Evolutionary conservation across 192 early-diverging fungal species (phyloP).

Genomic region (Coemansia sp.): DNA sequence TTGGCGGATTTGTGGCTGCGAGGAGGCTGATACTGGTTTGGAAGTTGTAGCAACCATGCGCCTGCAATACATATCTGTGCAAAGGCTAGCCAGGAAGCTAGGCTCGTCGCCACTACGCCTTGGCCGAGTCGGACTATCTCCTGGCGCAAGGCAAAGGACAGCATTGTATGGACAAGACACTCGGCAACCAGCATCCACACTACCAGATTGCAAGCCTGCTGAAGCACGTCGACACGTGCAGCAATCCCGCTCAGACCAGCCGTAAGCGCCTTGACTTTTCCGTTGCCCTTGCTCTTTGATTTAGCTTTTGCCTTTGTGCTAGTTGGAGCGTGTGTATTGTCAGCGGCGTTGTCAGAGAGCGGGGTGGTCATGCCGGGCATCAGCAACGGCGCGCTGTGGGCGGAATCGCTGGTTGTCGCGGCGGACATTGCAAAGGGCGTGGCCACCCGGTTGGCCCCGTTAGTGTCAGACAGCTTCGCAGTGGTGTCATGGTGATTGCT

Average conservation of each 20-base stretch:
- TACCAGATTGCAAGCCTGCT: constrained; percentile 31
- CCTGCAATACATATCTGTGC: constrained; percentile 38
- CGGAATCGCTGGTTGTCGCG: constrained; percentile 5
- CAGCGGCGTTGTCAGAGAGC: background rate
- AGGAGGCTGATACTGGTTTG: constrained; percentile 4
- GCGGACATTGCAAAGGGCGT: constrained; percentile 10
- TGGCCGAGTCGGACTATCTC: constrained; percentile 30
- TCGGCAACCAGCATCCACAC: constrained; percentile 33
- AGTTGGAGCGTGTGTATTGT: background rate
- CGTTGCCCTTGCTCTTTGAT: background rate
- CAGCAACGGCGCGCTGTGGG: background rate
- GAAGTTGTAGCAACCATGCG: constrained; percentile 37
- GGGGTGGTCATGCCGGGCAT: constrained; percentile 3
- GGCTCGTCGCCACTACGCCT: constrained; percentile 8
- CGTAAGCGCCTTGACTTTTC: constrained; percentile 9
- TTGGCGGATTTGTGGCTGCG: constrained; percentile 5
- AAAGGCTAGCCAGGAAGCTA: constrained; percentile 32
- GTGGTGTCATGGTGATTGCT: background rate
- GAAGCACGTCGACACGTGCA: constrained; percentile 15
- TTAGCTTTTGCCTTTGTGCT: background rate
- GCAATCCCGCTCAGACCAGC: constrained; percentile 10
- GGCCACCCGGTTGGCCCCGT: constrained; percentile 10
- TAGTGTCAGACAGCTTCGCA: background rate
- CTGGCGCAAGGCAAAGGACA: constrained; percentile 43
- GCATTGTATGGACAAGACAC: constrained; percentile 46